phyloP scores from a whole-genome alignment of 164 flowering plant genomes.

The Umbilicus rupestris region DNA sequence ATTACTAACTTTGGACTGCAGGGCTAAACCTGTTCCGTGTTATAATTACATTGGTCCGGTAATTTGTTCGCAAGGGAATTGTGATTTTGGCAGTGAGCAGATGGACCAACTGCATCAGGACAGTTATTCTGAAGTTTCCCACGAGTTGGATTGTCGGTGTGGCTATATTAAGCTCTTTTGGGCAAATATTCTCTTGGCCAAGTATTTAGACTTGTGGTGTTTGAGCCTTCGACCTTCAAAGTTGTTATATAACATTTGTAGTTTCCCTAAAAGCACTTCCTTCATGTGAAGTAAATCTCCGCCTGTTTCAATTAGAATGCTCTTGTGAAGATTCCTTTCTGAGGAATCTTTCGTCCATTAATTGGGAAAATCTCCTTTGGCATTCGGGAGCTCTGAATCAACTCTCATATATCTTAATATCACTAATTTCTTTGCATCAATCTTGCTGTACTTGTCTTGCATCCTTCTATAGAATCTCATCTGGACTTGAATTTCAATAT shows the following conservation, averaged over 20 bases:
- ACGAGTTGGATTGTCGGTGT: background rate
- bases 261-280: no score
- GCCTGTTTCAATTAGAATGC: background rate
- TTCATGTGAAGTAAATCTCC: background rate
- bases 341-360: slow-evolving; percentile 17
- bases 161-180: slow-evolving; percentile 14
- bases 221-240: background rate
- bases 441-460: slow-evolving; percentile 11
- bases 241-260: background rate
- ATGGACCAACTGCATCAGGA: no score
- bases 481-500: slow-evolving; percentile 25
- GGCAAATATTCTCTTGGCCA: slow-evolving; percentile 69
- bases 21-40: no score
- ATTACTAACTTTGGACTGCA: background rate
- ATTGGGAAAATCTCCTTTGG: slow-evolving; percentile 84
- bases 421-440: slow-evolving; percentile 25
- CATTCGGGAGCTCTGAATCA: slow-evolving; percentile 30
- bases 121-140: no score
- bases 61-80: background rate
- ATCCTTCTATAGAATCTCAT: slow-evolving; percentile 19
- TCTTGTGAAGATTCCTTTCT: slow-evolving; percentile 13
- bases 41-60: no score
- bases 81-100: no score
- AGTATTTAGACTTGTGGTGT: background rate
- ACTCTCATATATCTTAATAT: slow-evolving; percentile 18